phyloP scores from a whole-genome alignment of 2,329 filamentous ascomycete species.

The Fusarium dlaminii region DNA sequence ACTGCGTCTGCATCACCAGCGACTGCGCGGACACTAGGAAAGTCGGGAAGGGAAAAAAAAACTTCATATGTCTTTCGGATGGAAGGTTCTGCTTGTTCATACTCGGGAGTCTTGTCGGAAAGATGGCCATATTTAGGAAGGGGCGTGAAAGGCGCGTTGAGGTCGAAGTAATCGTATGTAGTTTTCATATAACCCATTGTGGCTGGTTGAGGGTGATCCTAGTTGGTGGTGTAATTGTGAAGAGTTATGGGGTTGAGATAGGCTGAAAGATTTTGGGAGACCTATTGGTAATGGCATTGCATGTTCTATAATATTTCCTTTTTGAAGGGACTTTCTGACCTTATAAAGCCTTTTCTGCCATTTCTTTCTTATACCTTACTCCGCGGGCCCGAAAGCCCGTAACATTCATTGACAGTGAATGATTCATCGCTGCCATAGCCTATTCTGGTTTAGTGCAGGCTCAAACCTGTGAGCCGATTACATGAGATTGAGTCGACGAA shows the following conservation, averaged over 20 bases:
- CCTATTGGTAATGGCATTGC: not conserved
- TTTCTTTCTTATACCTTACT: not conserved
- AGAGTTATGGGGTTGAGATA: not conserved
- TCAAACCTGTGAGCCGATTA: not conserved
- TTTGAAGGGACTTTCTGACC: not conserved
- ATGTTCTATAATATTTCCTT: not conserved
- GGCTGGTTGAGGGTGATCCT: not conserved
- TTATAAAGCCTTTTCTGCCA: not conserved
- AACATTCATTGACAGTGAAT: not conserved
- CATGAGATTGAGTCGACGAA: not conserved
- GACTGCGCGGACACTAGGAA: not conserved
- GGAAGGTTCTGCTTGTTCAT: not conserved
- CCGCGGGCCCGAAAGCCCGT: not conserved
- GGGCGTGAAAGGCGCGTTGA: slow-evolving; percentile 10
- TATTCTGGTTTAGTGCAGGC: not conserved
- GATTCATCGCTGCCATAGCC: slow-evolving; percentile 9
- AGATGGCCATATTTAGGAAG: slow-evolving; percentile 35
- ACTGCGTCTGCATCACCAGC: slow-evolving; percentile 26
- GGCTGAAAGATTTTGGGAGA: no score
- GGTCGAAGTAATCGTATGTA: slow-evolving; percentile 17
- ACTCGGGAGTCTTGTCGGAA: slow-evolving; percentile 17
- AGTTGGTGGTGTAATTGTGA: not conserved
- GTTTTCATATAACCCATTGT: slow-evolving; percentile 24
- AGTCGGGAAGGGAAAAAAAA: not conserved
- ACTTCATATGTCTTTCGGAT: not conserved